Conservation (phyloP, 2,329 filamentous ascomycete genomes). For the Penicillium paneum region DNA sequence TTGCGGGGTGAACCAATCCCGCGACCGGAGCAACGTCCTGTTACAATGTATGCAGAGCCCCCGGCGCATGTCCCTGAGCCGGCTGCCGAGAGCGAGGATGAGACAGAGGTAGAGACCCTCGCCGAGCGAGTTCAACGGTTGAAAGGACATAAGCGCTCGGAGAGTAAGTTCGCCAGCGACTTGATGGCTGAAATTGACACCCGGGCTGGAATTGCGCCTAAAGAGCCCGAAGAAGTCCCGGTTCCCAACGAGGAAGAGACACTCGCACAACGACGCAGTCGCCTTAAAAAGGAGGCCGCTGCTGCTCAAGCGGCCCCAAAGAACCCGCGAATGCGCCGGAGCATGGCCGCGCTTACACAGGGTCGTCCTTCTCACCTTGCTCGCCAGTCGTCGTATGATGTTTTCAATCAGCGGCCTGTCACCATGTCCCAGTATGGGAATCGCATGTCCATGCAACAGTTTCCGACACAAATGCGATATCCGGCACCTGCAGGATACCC, state of each 20-base stretch:
- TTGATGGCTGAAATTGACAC: conserved; percentile 42
- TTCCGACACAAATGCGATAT: conserved; percentile 24
- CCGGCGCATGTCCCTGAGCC: conserved; percentile 20
- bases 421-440: conserved; percentile 21
- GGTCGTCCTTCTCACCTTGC: conserved; percentile 48
- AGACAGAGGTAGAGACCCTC: conserved; percentile 46
- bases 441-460: conserved; percentile 33
- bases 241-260: conserved; percentile 42
- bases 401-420: conserved; percentile 12
- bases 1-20: conserved; percentile 60
- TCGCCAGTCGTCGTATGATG: conserved; percentile 27
- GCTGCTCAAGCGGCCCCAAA: conserved; percentile 19
- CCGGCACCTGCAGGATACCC: conserved; percentile 17
- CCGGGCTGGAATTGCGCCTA: conserved; percentile 24
- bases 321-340: conserved; percentile 39
- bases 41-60: conserved; percentile 34
- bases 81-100: conserved; percentile 33
- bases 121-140: conserved; percentile 45
- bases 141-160: conserved; percentile 34
- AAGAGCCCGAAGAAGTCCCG: conserved; percentile 18
- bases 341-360: conserved; percentile 51
- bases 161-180: conserved; percentile 45
- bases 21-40: conserved; percentile 31
- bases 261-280: conserved; percentile 45
- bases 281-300: conserved; percentile 43